Evolutionary conservation across 139 green algal species (phyloP).

Genomic region (Chlorella sp.): DNA sequence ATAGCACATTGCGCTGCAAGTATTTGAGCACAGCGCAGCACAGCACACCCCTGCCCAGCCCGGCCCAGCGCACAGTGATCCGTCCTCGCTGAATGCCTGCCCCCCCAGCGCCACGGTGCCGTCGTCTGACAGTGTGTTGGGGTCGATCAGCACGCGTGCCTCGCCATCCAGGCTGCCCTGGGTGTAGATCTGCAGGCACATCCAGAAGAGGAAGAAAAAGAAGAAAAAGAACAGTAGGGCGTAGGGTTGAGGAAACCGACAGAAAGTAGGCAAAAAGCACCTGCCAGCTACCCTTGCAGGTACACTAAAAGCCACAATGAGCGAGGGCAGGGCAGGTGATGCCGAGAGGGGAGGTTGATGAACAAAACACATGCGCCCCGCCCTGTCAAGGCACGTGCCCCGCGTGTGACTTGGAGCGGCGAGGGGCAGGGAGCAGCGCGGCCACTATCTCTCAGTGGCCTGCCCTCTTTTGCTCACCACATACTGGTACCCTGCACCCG

Average conservation of each 20-base stretch:
- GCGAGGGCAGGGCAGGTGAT: too few relatives aligned
- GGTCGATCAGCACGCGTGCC: constrained; percentile 83
- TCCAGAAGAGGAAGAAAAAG: too few relatives aligned
- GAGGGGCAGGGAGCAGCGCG: neutral
- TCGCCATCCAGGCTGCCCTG: constrained; percentile 60
- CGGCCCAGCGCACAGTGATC: constrained; percentile 53
- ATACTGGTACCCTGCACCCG: neutral
- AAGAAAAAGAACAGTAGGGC: too few relatives aligned
- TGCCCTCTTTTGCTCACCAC: neutral
- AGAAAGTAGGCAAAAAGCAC: too few relatives aligned
- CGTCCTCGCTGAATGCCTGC: constrained; percentile 79
- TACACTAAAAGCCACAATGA: too few relatives aligned
- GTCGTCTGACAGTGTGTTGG: constrained; percentile 79
- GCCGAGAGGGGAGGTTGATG: too few relatives aligned
- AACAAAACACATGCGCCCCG: too few relatives aligned
- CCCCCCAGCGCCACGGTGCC: constrained; percentile 56
- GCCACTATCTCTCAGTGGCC: neutral
- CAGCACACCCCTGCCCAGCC: too few relatives aligned
- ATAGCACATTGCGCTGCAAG: too few relatives aligned
- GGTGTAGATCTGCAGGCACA: constrained; percentile 61
- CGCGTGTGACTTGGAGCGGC: neutral
- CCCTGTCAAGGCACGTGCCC: neutral
- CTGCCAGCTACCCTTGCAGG: too few relatives aligned
- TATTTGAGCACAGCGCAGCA: too few relatives aligned
- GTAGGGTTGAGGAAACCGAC: too few relatives aligned